These are phyloP conservation scores for Camellia granthamiana DNA, from an alignment of 148 eudicot genomes.

Conservation along the genomic window DNA sequence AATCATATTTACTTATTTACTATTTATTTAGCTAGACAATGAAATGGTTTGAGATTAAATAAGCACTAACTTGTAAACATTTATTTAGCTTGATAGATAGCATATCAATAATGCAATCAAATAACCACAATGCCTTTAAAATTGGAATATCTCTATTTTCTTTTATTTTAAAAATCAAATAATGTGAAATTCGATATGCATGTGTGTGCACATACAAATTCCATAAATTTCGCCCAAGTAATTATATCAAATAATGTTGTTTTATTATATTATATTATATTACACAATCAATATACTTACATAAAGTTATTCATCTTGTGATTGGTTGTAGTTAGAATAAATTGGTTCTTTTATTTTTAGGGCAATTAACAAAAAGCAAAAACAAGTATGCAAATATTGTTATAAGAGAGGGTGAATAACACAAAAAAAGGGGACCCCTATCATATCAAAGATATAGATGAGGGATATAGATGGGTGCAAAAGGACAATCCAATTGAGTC, in stretches of 20 bases:
- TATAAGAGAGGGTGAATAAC: neutral
- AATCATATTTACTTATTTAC: neutral
- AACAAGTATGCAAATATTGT: neutral
- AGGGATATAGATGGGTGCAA: conserved; percentile 5
- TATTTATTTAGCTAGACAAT: neutral
- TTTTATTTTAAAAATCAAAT: neutral
- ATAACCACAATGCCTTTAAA: neutral
- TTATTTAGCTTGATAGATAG: neutral
- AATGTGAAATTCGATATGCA: conserved; percentile 15
- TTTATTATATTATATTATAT: conserved; percentile 20
- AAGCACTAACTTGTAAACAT: too few species aligned
- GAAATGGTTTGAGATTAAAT: neutral
- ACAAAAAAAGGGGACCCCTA: conserved; percentile 2
- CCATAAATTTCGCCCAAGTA: conserved; percentile 22
- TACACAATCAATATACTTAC: neutral
- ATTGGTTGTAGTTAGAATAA: neutral
- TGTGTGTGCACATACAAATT: conserved; percentile 26
- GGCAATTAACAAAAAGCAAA: conserved; percentile 1
- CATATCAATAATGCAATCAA: conserved; percentile 8
- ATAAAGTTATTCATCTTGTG: conserved; percentile 5
- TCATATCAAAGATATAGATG: conserved; percentile 8
- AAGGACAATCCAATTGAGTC: conserved; percentile 19
- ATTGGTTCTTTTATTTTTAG: conserved; percentile 13
- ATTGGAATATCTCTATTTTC: too few species aligned
- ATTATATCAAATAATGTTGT: conserved; percentile 30